Evolutionary conservation across 2,329 filamentous ascomycete species (phyloP), one percentile per base, ranked within the genome.

Genomic region (Knufia fluminis): DNA sequence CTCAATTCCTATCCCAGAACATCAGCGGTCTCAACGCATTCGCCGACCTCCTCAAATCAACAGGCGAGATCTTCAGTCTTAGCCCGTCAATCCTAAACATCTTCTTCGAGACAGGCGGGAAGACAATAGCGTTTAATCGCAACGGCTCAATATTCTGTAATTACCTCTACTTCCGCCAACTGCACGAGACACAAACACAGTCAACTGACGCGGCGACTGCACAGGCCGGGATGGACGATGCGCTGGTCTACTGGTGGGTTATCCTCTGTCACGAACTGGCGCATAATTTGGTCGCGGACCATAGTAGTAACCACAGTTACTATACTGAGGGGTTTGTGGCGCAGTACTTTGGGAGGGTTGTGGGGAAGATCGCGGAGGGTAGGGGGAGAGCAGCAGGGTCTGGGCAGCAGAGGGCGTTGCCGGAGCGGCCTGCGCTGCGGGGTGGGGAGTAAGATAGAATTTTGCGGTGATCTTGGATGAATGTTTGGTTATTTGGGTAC

Each of bases 181-280:
- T 96, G 26, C 91, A 97, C 61, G 72, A 79, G 39, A 61, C 69
- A 12, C 66, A 72, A 54, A 65, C 80, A 42, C 62, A 65, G 17
- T 56, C 61, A 19, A 63, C 20, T 19, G 45, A 48, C 22, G 17
- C 16, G 3, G 14, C 4, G 19, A 7, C n/a, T 58, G 52, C 57
- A 56, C 43, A 68, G 1, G 68, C 74, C 48, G 77, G 71, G 14
- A 80, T 72, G 62, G 73, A 79, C 3, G 85, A 92, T 53, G 86
- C 86, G 2, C 72, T 80, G 50, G 78, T 84, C 1, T 94, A 90
- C 73, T 97, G 91, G 91, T 96, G 85, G 79, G 85, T 95, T 55
- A 89, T 92, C n/a, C 66, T 96, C 53, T 94, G 89, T 54, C 92
- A 98, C 64, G 94, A 98, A 69, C 70, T 98, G 65, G 90, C 92